Evolutionary conservation across 129 eudicot genomes (phyloP), one percentile per base, ranked within the genome.

Genomic region (Scalesia atractyloides): DNA sequence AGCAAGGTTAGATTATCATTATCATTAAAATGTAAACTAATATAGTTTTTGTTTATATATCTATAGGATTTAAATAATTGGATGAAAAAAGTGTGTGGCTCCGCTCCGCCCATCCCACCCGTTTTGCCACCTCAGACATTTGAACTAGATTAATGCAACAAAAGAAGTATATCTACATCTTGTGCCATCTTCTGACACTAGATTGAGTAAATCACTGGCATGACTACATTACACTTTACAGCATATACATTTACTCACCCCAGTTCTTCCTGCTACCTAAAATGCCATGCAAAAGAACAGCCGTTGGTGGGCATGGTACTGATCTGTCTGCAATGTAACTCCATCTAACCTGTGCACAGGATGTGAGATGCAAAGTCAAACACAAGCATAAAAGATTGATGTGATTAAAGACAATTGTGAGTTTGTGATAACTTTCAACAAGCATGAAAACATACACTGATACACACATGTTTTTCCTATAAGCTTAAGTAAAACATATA

Each of bases 261-360:
- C 98, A 92, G 73, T 92, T 92, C 84, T 92, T 92, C 88, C 96
- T 87, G 87, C 98, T 79, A 73, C 98, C 98, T 64, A 92, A 80
- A 71, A 92, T 92, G 64, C 98, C 98, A 80, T 92, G 98, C 81
- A 92, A 62, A 73, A 92, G 95, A 79, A 92, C 91, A 79, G 98
- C 98, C 51, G 98, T 92, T 41, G 98, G 96, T 58, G 98, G 98
- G 56, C 89, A 87, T 61, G 89, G 88, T 30, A 68, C 84, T 37
- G 91, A 74, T 75, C 73, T 82, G 82, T 82, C 89, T 85, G 86
- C 73, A 81, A 92, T 87, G 82, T 89, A 89, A 79, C 95, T 92
- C 98, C 98, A 92, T 72, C 85, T 84, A 69, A 89, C 98, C 65
- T 60, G 65, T 60, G 43, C 43, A 30, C 11, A 14, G 43, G 34